Percentiles rank a stretch among this genome's conserved stretches.
These are phyloP conservation scores for Apophysomyces ossiformis DNA, from an alignment of 371 early-diverging fungal genomes.

Conservation along the genomic window DNA sequence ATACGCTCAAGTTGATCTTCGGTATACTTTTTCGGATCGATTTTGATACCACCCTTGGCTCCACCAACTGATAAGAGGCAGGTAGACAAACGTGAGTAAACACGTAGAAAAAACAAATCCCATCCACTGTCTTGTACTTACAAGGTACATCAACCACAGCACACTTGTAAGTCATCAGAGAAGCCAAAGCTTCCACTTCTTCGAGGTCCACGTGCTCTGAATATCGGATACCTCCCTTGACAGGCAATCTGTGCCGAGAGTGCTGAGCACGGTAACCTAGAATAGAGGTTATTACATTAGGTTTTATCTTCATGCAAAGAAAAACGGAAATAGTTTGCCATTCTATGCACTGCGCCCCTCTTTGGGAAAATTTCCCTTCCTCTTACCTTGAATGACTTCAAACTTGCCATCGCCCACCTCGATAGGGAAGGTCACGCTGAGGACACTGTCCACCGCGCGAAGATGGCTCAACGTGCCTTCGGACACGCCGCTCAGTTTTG, in stretches of 20 bases:
- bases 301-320: background rate
- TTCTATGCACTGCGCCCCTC: background rate
- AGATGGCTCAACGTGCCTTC: conserved; percentile 76
- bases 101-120: background rate
- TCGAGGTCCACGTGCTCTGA: conserved; percentile 83
- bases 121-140: conserved; percentile 37
- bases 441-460: conserved; percentile 78
- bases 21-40: conserved; percentile 82
- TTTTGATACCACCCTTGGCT: conserved; percentile 89
- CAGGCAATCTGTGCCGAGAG: conserved; percentile 86
- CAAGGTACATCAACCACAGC: conserved; percentile 93
- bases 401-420: conserved; percentile 75
- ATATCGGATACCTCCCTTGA: conserved; percentile 89
- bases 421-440: conserved; percentile 87
- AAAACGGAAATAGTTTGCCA: background rate
- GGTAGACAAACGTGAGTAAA: background rate
- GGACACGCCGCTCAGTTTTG: conserved; percentile 69
- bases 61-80: conserved; percentile 54
- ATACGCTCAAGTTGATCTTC: conserved; percentile 83
- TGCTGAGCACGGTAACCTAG: conserved; percentile 88
- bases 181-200: conserved; percentile 83
- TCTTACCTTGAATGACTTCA: conserved; percentile 71
- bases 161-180: conserved; percentile 92
- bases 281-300: too few species aligned
- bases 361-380: background rate